Evolutionary conservation across 2,329 filamentous ascomycete species (phyloP), one percentile per base, ranked within the genome.

Genomic region (Metarhizium guizhouense): DNA sequence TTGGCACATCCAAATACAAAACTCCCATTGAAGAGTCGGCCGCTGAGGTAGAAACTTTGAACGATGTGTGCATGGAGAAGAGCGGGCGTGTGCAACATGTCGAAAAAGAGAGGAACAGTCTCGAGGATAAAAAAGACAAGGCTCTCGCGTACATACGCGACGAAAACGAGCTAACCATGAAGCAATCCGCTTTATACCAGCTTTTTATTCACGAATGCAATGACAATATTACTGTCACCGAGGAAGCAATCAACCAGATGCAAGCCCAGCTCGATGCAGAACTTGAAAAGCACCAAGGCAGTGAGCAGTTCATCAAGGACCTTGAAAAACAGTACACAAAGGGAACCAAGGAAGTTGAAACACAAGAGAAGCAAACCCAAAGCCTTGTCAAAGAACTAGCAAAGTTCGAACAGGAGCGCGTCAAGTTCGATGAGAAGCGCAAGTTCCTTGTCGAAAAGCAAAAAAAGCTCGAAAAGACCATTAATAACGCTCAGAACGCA

Each of bases 1-100:
- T 99, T 64, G 94, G 95, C 59, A 99, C 94, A 0, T 97, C 94
- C 6, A 96, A 96, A 69, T 99, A 99, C 76, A 99, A 99, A 74
- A 83, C 88, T 0, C 93, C 94, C 0, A 99, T 99, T 60, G 94
- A 99, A 63, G 94, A 99, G 73, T 86, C 92, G 0, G 93, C 91
- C 0, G 75, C 86, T 1, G 90, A 97, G 70, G 90, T 96, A 0
- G 94, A 99, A 71, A 85, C 84, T 1, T 80, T 97, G 54, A 99
- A 99, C 67, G 94, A 99, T 64, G 83, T 95, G 2, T 99, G 94
- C 67, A 79, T 90, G 64, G 94, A 99, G 71, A 99, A 99, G 77
- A 96, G 88, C 63, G 88, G 85, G 40, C 88, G 95, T 59, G 94
- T 99, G 1, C 91, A 97, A 72, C 93, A 96, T 65, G 94, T 99